Percentiles rank a stretch among this genome's conserved stretches.
Conservation (phyloP, 1,284 basidiomycete species). For the Pseudomicrostroma phylloplanum region DNA sequence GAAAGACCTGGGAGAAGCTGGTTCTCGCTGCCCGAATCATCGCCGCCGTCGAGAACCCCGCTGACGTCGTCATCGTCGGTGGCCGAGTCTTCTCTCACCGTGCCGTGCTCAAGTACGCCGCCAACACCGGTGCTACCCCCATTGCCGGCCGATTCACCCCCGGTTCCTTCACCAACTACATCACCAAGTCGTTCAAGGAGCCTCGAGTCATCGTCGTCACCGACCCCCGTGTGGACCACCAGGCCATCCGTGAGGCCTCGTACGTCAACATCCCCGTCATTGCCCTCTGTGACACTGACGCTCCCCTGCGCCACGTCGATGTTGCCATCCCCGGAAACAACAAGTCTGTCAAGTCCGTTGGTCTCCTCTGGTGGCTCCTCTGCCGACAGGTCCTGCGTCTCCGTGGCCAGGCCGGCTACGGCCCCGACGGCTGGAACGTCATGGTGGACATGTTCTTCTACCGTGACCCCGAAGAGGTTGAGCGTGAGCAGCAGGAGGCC, state of each 20-base stretch:
- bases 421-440: conserved; percentile 85
- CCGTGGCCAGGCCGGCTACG: conserved; percentile 82
- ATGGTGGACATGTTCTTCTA: conserved; percentile 99
- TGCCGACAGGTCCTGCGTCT: conserved; percentile 95
- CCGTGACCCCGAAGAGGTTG: conserved; percentile 97
- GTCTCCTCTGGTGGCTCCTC: conserved; percentile 98
- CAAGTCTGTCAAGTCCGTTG: conserved; percentile 94
- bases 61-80: conserved; percentile 95
- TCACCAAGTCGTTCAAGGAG: conserved; percentile 99
- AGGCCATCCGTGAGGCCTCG: conserved; percentile 98
- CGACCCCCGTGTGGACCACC: conserved; percentile 98
- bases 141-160: conserved; percentile 99
- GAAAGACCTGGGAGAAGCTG: conserved; percentile 99
- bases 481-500: conserved; percentile 87
- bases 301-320: conserved; percentile 92
- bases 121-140: conserved; percentile 94
- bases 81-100: conserved; percentile 98
- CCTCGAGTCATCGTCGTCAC: conserved; percentile 96
- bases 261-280: conserved; percentile 99
- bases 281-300: conserved; percentile 96
- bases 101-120: conserved; percentile 95
- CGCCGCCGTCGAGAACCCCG: conserved; percentile 79
- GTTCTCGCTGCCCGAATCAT: conserved; percentile 50
- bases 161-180: conserved; percentile 95
- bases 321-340: conserved; percentile 99